Conservation (phyloP, 1,284 basidiomycete species). For the Kwoniella shivajii region DNA sequence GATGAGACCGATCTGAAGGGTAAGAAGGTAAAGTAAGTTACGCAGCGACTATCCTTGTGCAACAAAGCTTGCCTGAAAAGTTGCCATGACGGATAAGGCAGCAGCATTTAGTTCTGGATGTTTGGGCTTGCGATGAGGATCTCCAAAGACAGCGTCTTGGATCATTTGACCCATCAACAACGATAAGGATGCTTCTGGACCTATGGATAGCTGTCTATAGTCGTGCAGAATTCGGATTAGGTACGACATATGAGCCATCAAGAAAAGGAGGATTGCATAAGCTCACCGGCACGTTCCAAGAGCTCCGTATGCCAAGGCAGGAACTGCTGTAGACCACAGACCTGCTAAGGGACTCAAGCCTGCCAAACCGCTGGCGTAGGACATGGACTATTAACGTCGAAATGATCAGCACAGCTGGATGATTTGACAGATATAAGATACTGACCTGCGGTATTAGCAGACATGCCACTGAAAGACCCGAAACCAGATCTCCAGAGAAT, state of each 20-base stretch:
- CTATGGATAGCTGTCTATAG: constrained; percentile 61
- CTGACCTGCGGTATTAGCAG: constrained; percentile 81
- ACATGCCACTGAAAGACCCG: constrained; percentile 79
- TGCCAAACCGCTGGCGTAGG: constrained; percentile 84
- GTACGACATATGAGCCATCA: background rate
- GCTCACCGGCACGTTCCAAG: constrained; percentile 70
- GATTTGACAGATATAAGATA: background rate
- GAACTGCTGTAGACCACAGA: constrained; percentile 79
- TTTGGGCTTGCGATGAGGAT: constrained; percentile 61
- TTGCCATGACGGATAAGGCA: constrained; percentile 67
- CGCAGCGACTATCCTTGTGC: background rate
- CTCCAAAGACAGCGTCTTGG: constrained; percentile 65
- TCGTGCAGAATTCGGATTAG: background rate
- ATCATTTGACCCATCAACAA: constrained; percentile 87
- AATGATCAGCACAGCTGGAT: background rate
- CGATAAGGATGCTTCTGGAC: constrained; percentile 85
- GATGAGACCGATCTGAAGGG: constrained; percentile 73
- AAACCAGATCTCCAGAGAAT: constrained; percentile 76
- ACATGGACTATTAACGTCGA: constrained; percentile 61
- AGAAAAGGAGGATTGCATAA: background rate
- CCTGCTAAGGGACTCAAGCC: constrained; percentile 78
- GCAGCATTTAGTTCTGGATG: constrained; percentile 60
- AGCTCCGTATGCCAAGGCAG: constrained; percentile 77
- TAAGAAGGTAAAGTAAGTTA: too few species aligned
- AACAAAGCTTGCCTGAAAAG: constrained; percentile 67